Conservation (phyloP, 352 stramenopile genomes). For the Achlya hypogyna region DNA sequence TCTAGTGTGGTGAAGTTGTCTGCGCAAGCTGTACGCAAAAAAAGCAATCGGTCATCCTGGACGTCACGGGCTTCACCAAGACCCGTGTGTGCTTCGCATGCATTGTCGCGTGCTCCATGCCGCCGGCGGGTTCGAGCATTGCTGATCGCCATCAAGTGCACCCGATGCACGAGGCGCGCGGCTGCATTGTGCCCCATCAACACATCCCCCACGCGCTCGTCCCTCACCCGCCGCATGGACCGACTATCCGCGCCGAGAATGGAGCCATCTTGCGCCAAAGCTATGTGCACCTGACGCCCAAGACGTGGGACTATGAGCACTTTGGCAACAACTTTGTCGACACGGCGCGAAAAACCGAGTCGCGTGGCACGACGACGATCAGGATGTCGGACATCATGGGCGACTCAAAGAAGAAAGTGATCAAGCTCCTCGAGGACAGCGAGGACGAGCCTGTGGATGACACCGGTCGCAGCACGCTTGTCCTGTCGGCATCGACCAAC, state of each 20-base stretch:
- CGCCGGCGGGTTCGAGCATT: neutral
- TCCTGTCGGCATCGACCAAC: neutral
- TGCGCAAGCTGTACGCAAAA: conserved; percentile 15
- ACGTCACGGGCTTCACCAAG: conserved; percentile 11
- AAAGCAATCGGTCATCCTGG: conserved; percentile 12
- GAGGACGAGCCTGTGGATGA: neutral
- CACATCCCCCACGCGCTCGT: neutral
- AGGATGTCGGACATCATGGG: neutral
- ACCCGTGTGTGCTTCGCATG: conserved; percentile 14
- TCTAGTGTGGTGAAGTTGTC: conserved; percentile 19
- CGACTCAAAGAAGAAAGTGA: neutral
- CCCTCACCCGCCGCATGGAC: neutral
- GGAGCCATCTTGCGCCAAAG: neutral
- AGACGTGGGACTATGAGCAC: conserved; percentile 1
- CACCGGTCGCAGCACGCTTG: neutral
- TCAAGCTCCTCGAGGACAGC: conserved; percentile 5
- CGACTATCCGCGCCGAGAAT: conserved; percentile 1
- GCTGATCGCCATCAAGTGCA: neutral
- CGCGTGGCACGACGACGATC: neutral
- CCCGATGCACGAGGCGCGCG: neutral
- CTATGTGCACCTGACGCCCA: neutral
- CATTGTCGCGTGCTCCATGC: neutral
- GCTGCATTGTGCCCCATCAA: neutral
- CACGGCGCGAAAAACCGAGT: neutral
- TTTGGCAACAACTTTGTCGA: conserved; percentile 12